Evolutionary conservation across 164 flowering plant species (phyloP).

Genomic region (Magnolia officinalis): DNA sequence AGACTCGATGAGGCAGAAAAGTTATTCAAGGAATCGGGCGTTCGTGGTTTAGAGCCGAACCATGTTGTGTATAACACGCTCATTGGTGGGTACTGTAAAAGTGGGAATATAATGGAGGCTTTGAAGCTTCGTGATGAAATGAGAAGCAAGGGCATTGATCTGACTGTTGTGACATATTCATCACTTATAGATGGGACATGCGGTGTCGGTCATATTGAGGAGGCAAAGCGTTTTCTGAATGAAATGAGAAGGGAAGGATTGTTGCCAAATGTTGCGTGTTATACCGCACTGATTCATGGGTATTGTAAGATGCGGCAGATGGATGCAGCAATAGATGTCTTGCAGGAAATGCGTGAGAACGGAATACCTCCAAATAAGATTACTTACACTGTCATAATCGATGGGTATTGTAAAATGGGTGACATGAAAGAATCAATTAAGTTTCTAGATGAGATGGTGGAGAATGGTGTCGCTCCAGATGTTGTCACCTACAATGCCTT

Average conservation of each 20-base stretch:
- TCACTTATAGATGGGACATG: slow-evolving; percentile 62
- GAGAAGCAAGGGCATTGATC: slow-evolving; percentile 53
- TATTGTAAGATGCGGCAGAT: slow-evolving; percentile 65
- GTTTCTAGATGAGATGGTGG: slow-evolving; percentile 49
- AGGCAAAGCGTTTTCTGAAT: slow-evolving; percentile 41
- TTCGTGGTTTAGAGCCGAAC: slow-evolving; percentile 41
- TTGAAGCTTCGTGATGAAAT: slow-evolving; percentile 48
- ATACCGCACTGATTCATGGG: slow-evolving; percentile 67
- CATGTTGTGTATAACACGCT: slow-evolving; percentile 54
- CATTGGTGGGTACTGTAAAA: slow-evolving; percentile 50
- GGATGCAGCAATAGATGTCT: slow-evolving; percentile 37
- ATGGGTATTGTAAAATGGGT: slow-evolving; percentile 54
- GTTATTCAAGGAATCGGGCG: slow-evolving; percentile 40
- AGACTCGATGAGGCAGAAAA: slow-evolving; percentile 48
- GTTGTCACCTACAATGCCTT: slow-evolving; percentile 56
- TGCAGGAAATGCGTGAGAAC: slow-evolving; percentile 47
- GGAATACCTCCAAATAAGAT: slow-evolving; percentile 53
- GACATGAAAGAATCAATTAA: slow-evolving; percentile 38
- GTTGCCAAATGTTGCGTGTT: slow-evolving; percentile 60
- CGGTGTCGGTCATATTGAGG: slow-evolving; percentile 41
- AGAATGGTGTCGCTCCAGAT: slow-evolving; percentile 62
- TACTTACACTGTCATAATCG: slow-evolving; percentile 67
- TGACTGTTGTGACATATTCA: slow-evolving; percentile 52
- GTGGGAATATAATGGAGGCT: slow-evolving; percentile 46
- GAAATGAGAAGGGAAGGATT: slow-evolving; percentile 58